Evolutionary conservation across 2,329 filamentous ascomycete species (phyloP).

Genomic region (Phialemoniopsis sp.): DNA sequence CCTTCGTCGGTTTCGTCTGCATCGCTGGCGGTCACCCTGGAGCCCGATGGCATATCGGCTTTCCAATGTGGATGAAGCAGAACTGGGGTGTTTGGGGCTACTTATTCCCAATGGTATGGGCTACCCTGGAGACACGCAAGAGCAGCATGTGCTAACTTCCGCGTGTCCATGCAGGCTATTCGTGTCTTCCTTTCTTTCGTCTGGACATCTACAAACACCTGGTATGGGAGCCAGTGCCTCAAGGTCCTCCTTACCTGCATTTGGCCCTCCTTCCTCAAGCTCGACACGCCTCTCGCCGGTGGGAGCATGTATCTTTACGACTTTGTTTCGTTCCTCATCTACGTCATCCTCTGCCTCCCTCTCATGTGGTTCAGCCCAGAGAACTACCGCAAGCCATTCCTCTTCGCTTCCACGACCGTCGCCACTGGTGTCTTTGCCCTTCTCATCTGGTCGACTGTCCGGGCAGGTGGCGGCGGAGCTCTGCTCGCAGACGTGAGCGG

Average conservation of each 20-base stretch:
- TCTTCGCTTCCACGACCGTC: constrained; percentile 14
- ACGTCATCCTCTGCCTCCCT: constrained; percentile 15
- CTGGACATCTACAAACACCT: constrained; percentile 18
- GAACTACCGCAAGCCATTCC: constrained; percentile 16
- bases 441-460: constrained; percentile 20
- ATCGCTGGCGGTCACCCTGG: constrained; percentile 17
- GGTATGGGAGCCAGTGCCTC: constrained; percentile 19
- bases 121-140: background rate
- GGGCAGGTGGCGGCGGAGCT: constrained; percentile 16
- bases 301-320: constrained; percentile 14
- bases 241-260: constrained; percentile 13
- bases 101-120: constrained; percentile 16
- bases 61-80: constrained; percentile 17
- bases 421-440: constrained; percentile 20
- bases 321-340: constrained; percentile 16
- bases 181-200: constrained; percentile 17
- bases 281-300: constrained; percentile 8
- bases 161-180: constrained; percentile 1
- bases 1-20: constrained; percentile 17
- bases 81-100: constrained; percentile 20
- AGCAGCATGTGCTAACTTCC: too few species aligned
- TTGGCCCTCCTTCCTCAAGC: constrained; percentile 11
- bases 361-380: constrained; percentile 19
- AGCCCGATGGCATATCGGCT: constrained; percentile 21
- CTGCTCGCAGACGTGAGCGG: constrained; percentile 15